Percentiles rank a stretch among this genome's conserved stretches.
Evolutionary conservation across 331 rosid species (phyloP).

Genomic region (Telfairia occidentalis): DNA sequence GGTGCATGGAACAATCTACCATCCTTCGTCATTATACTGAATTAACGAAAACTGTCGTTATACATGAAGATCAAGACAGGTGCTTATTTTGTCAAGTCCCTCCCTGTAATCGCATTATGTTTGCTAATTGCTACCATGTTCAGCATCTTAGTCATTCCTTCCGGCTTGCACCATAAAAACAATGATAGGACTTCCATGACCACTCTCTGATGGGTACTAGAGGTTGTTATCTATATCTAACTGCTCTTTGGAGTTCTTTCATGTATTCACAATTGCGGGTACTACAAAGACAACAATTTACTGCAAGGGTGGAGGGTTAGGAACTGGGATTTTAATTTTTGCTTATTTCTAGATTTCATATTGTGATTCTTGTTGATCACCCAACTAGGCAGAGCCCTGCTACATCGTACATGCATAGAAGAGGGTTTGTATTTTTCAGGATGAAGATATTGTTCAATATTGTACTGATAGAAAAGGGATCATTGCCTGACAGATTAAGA

Average conservation of each 20-base stretch:
- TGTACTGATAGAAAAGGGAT: not conserved
- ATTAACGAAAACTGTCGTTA: not conserved
- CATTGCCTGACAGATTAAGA: not conserved
- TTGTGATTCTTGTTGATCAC: not conserved
- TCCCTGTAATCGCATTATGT: not conserved
- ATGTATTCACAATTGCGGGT: not conserved
- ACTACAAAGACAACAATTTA: not conserved
- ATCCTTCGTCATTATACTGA: not conserved
- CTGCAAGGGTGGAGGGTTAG: not conserved
- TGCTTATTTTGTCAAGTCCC: not conserved
- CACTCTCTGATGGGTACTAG: not conserved
- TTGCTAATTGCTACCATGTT: not conserved
- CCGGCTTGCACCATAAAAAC: not conserved
- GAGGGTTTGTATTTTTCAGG: not conserved
- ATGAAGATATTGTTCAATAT: not conserved
- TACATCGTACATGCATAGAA: not conserved
- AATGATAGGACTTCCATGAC: not conserved
- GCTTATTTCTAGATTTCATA: not conserved
- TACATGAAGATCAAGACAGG: not conserved
- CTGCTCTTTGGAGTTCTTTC: not conserved
- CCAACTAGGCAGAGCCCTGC: not conserved
- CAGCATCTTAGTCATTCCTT: not conserved
- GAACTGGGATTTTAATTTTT: not conserved
- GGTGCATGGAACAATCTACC: not conserved
- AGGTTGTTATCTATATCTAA: not conserved